A percentile compares a stretch with the other conserved stretches of the same genome.
Evolutionary conservation across 768 basidiomycete genomes (phyloP).

Genomic region (Suillus subluteus): DNA sequence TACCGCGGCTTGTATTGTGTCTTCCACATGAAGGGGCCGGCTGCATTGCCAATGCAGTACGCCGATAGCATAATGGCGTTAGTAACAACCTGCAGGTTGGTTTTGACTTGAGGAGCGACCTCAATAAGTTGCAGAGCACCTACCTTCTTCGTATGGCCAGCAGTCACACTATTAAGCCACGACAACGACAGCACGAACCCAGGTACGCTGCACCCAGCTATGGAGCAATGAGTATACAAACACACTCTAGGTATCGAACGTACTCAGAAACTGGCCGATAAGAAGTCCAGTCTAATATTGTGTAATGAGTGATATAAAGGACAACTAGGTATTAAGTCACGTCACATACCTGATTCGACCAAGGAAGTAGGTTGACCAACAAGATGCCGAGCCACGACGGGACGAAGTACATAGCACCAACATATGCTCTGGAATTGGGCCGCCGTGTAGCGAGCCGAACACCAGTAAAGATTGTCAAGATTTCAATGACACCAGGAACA

Average conservation of each 20-base stretch:
- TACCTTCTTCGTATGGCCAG: constrained; percentile 69
- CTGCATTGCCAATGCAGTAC: constrained; percentile 63
- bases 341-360: constrained; percentile 53
- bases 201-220: constrained; percentile 53
- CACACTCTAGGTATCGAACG: neutral
- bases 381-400: constrained; percentile 65
- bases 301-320: neutral
- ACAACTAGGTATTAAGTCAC: neutral
- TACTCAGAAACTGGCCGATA: constrained; percentile 57
- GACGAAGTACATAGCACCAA: constrained; percentile 55
- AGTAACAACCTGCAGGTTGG: constrained; percentile 36
- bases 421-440: constrained; percentile 57
- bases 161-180: constrained; percentile 64
- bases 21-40: constrained; percentile 77
- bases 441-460: constrained; percentile 54
- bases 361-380: constrained; percentile 61
- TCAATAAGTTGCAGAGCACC: neutral
- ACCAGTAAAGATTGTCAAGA: constrained; percentile 66
- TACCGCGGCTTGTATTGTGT: constrained; percentile 62
- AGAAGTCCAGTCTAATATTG: constrained; percentile 45
- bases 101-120: neutral
- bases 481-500: constrained; percentile 61
- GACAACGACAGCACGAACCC: constrained; percentile 60
- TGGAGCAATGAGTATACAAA: constrained; percentile 1
- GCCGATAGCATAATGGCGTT: constrained; percentile 72